Base-by-base conservation (phyloP, 257 asterid species). In the Agastache rugosa region DNA sequence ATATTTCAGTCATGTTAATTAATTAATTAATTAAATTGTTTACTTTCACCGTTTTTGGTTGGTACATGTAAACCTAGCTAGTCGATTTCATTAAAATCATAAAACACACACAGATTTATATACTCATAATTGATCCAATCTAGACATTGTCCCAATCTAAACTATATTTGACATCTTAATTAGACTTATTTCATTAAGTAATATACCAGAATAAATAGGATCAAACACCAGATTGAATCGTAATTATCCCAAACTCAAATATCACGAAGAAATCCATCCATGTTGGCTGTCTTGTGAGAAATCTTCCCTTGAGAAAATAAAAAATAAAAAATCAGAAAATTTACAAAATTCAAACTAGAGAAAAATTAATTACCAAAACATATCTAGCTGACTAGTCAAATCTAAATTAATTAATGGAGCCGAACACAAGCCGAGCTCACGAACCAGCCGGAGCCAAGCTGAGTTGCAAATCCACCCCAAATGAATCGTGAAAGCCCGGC, bases 391-490 rank as follows among this genome's bases (percentile, higher is more conserved):
- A 73, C 58, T 63, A 51, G 54, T 78, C 67, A 55, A 37, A 27
- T 63, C 70, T 73, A 70, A 73, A 59, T 44, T 64, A 47, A n/a
- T n/a, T n/a, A 67, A 48, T 14, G 1, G 9, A 78, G 72, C 65
- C 69, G 50, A n/a, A n/a, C n/a, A n/a, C n/a, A n/a, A 53, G 11
- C 25, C n/a, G 34, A 50, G 29, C 42, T 83, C 71, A 86, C 34
- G 93, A 91, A 65, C 82, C 90, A 69, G 97, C 88, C 48, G 96
- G 97, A 1, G 93, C 96, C 29, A 93, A 71, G 82, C 97, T 87
- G 4, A 93, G 93, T 66, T 93, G 98, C 69, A 93, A 82, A 78
- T 93, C 93, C 55, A 93, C 81, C 74, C 96, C 98, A 73, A 90
- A 84, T 8, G 76, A 86, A 27, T 93, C 97, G 29, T 86, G 92